Conservation (phyloP, 768 basidiomycete species). For the Imleria badia region DNA sequence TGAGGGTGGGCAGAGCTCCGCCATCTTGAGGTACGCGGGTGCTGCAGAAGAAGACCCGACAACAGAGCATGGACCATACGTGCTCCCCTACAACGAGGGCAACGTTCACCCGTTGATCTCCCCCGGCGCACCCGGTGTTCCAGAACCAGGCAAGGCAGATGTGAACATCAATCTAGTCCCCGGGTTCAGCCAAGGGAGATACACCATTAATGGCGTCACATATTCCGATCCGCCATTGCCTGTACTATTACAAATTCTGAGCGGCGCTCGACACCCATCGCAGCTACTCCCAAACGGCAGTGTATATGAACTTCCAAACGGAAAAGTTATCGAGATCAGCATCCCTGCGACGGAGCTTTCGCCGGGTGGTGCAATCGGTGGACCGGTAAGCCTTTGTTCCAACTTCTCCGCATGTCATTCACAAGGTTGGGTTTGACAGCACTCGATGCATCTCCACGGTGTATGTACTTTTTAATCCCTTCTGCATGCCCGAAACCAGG, state of each 20-base stretch:
- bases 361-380: conserved; percentile 8
- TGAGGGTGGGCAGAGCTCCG: conserved; percentile 36
- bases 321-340: conserved; percentile 47
- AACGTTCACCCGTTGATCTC: conserved; percentile 33
- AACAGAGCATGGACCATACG: conserved; percentile 17
- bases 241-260: conserved; percentile 44
- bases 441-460: conserved; percentile 45
- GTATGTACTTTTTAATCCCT: conserved; percentile 26
- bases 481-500: neutral
- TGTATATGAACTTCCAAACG: conserved; percentile 40
- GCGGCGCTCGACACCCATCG: conserved; percentile 33
- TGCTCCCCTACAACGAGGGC: conserved; percentile 34
- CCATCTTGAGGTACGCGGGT: conserved; percentile 42
- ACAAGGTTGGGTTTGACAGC: conserved; percentile 17
- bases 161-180: conserved; percentile 37
- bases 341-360: conserved; percentile 25
- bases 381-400: conserved; percentile 12
- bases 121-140: conserved; percentile 31
- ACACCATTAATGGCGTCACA: conserved; percentile 31
- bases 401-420: neutral
- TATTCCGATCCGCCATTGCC: conserved; percentile 37
- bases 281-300: conserved; percentile 42
- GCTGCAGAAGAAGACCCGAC: conserved; percentile 37
- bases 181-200: neutral
- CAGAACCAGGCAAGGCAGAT: conserved; percentile 40